Base-by-base conservation (phyloP, 2,329 filamentous ascomycete species). In the Aotearoamyces nothofagi region DNA sequence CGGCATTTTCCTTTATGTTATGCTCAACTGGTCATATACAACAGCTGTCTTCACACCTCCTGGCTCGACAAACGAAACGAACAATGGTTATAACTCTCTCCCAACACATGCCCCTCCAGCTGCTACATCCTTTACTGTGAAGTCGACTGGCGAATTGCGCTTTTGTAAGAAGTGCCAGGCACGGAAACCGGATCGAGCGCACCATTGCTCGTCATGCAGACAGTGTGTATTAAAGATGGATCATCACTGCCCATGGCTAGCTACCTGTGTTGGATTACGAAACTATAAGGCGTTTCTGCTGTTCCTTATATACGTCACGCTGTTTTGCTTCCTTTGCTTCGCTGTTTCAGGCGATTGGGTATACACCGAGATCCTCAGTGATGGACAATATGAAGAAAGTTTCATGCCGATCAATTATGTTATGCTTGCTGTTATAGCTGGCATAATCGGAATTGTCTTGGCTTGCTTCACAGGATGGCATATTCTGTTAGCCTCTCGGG, bases 181-280 rank as follows among this genome's bases (percentile, higher is more conserved):
- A 29, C 72, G 80, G 38, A 98, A 98, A 59, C 90, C 90, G 23
- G 90, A 98, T 56, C 81, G 90, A 36, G 75, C 87, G 17, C 90
- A 98, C 54, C 90, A 98, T 60, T 98, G 90, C 64, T 92, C 83
- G 8, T 92, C 84, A 4, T 98, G 90, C 57, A 73, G 78, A 41
- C 78, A 79, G 46, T 98, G 90, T 52, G 86, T 98, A 15, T 64
- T 98, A 52, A 98, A 98, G 63, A 98, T 98, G 90, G 90, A 98
- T 51, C 90, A 98, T 53, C 90, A 98, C 58, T 98, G 90, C 52
- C 90, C 90, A 10, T 98, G 90, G 90, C 66, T 98, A 27, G 87
- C 90, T 15, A 93, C 83, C 4, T 98, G 90, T 53, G 80, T 98
- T 34, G 90, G 90, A 12, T 61, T 98, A 39, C 73, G 72, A 47